A percentile compares a stretch with the other conserved stretches of the same genome.
Conservation (phyloP, 1,139 yeast genomes). For the Lipomyces yarrowii region DNA sequence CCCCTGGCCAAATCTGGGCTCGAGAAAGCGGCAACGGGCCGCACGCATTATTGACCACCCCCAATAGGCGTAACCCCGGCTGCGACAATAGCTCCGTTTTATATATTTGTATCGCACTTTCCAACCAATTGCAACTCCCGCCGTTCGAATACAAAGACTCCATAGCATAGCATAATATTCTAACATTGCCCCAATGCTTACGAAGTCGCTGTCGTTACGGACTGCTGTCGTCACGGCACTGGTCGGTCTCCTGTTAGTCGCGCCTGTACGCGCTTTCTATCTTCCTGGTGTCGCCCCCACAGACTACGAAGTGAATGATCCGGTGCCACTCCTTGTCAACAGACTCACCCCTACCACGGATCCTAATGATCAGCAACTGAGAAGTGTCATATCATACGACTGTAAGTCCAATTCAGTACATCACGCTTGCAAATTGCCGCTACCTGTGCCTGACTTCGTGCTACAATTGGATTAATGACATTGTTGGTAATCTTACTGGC, state of each 20-base stretch:
- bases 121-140: background rate
- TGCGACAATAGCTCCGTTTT: background rate
- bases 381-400: conserved; percentile 38
- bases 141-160: background rate
- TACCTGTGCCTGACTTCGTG: background rate
- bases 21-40: too few species aligned
- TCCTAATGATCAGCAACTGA: conserved; percentile 35
- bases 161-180: background rate
- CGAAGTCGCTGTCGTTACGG: conserved; percentile 2
- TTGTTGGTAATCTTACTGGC: conserved; percentile 6
- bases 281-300: conserved; percentile 90
- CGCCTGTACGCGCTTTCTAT: conserved; percentile 61
- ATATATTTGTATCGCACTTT: background rate
- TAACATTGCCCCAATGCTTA: background rate
- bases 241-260: conserved; percentile 6
- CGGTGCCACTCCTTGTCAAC: conserved; percentile 78
- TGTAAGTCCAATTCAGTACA: conserved; percentile 32
- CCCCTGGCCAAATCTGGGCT: too few species aligned
- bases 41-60: background rate
- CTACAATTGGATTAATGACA: background rate
- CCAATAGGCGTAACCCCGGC: background rate
- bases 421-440: background rate
- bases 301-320: conserved; percentile 71
- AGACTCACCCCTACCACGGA: conserved; percentile 81
- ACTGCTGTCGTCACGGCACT: conserved; percentile 5